Conservation (phyloP, 2,329 filamentous ascomycete species). For the Teratosphaeriaceae sp. region DNA sequence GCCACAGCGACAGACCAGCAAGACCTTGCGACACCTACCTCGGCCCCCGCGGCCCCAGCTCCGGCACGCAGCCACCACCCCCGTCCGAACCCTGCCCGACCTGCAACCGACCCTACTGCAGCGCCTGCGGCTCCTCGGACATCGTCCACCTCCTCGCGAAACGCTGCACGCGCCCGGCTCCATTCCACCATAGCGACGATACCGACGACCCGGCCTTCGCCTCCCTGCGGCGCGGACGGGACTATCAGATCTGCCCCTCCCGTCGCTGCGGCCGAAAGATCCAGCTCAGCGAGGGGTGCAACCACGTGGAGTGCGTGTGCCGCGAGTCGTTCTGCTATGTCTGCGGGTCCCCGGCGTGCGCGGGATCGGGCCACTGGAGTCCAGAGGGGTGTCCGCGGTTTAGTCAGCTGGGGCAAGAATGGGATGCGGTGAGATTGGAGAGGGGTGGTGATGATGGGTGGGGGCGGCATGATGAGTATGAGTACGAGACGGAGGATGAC, state of each 20-base stretch:
- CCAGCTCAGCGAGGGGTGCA: slow-evolving; percentile 13
- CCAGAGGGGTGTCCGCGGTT: slow-evolving; percentile 3
- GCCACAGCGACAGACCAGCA: no score
- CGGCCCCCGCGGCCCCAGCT: no score
- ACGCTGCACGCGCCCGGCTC: no score
- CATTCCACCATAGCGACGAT: slow-evolving; percentile 1
- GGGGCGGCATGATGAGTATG: no score
- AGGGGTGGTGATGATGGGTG: no score
- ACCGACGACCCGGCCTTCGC: slow-evolving; percentile 7
- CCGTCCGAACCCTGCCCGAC: not conserved
- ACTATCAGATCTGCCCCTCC: slow-evolving; percentile 14
- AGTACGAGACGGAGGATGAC: no score
- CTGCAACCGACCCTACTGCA: not conserved
- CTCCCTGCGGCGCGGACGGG: slow-evolving; percentile 7
- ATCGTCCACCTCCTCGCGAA: no score
- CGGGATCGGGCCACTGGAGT: slow-evolving; percentile 6
- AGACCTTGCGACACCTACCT: no score
- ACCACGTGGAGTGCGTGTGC: slow-evolving; percentile 14
- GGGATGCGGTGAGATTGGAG: no score
- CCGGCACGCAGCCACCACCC: no score
- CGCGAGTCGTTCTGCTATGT: slow-evolving; percentile 16
- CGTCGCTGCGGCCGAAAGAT: slow-evolving; percentile 8
- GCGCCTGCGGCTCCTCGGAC: not conserved
- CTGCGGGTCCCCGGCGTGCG: slow-evolving; percentile 8
- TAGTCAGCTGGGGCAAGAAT: not conserved